Evolutionary conservation across 805 yeast species (phyloP), one percentile per base, ranked within the genome.

Genomic region (Kuraishia piskuri): DNA sequence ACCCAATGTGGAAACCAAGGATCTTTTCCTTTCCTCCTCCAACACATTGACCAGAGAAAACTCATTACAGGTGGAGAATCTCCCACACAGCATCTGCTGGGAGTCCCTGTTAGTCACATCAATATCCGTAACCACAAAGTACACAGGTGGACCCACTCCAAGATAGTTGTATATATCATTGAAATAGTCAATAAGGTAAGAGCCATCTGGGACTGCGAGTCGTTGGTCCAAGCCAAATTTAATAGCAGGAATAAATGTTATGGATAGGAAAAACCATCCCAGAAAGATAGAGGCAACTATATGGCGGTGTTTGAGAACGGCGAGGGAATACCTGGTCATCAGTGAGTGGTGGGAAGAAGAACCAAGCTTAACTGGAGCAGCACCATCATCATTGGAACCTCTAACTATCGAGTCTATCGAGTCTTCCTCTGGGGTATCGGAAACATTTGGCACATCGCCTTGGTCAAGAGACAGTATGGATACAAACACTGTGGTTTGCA

Each of bases 101-200:
- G 76, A 77, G 2, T 59, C 68, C 49, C 88, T 70, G 14, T 67
- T 54, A 0, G 92, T 88, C 5, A 87, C 74, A 60, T 88, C 85
- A 50, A 82, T 63, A 52, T 80, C 83, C 48, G 80, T 78, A n/a
- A 88, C 82, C 22, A 94, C 90, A 67, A 90, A 86, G 63, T 87
- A 94, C 0, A 88, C 77, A 0, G 99, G 99, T 0, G 99, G 96
- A 0, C 98, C 99, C 7, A 87, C 87, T 55, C 86, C 84, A 56
- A 92, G 73, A 63, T 83, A 87, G 1, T 75, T 68, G 63, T 85
- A 87, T 2, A 90, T 73, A 52, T 91, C 89, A 58, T 84, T 73
- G 70, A 88, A 92, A 66, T 92, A 94, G 52, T 81, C 78, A 44
- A 90, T 83, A 62, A 94, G 68, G 62, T 90, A 89, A 0, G 97